Percentiles rank a stretch among this genome's conserved stretches.
These are phyloP conservation scores for Helichrysum umbraculigerum DNA, from an alignment of 129 eudicot genomes.

Conservation along the genomic window DNA sequence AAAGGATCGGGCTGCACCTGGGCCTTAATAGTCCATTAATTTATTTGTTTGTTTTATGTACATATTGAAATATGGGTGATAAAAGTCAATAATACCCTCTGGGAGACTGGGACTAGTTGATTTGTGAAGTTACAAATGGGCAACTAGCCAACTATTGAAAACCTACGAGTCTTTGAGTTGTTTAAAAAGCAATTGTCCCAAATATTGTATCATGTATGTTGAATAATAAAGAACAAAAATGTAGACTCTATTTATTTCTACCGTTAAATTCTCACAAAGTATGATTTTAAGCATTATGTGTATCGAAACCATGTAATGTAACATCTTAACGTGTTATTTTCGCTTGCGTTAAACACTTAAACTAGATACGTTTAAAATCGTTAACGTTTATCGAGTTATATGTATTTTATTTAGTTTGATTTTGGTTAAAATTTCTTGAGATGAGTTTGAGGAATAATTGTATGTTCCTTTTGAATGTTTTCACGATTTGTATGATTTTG, in stretches of 20 bases:
- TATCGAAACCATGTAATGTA: background rate
- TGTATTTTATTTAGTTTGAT: background rate
- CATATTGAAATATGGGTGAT: background rate
- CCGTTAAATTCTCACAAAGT: background rate
- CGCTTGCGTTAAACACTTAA: background rate
- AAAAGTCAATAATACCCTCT: background rate
- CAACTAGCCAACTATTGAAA: constrained; percentile 9
- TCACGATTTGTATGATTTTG: constrained; percentile 28
- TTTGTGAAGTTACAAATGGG: constrained; percentile 24
- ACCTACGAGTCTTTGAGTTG: constrained; percentile 13
- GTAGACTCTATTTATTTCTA: background rate
- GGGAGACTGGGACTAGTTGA: constrained; percentile 8
- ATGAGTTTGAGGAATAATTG: constrained; percentile 9
- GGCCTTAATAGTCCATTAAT: background rate
- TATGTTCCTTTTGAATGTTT: constrained; percentile 23
- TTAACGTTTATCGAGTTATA: background rate
- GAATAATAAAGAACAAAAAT: constrained; percentile 22
- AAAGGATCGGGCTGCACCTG: background rate
- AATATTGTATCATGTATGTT: constrained; percentile 1
- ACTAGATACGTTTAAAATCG: background rate
- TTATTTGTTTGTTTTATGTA: background rate
- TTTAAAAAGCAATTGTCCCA: constrained; percentile 14
- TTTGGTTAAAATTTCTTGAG: background rate
- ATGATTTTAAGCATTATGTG: background rate
- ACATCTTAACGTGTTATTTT: background rate